Percentiles rank a stretch among this genome's conserved stretches.
These are phyloP conservation scores for Coelastrella sp. DNA, from an alignment of 139 green algal species.

Conservation along the genomic window DNA sequence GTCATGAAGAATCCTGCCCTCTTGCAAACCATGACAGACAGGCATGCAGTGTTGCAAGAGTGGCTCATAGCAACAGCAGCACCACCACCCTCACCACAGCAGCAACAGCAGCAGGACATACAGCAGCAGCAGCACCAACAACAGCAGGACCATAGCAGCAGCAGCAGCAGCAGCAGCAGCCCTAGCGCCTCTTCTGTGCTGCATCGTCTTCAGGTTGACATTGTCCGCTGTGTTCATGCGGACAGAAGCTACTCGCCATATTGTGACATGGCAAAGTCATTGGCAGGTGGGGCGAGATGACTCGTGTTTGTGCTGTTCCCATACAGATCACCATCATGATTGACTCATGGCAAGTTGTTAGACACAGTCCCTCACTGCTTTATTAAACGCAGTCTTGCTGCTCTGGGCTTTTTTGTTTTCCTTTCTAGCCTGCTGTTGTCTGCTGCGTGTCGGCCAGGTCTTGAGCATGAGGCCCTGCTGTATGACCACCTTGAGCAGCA, in stretches of 20 bases:
- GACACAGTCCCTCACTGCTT: no score
- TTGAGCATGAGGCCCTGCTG: conserved; percentile 1
- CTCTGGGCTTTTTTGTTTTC: no score
- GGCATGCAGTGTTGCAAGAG: not conserved
- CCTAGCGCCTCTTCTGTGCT: conserved; percentile 25
- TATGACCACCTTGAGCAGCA: conserved; percentile 63
- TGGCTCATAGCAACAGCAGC: conserved; percentile 1
- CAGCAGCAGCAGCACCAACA: conserved; percentile 18
- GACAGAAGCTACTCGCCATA: conserved; percentile 75
- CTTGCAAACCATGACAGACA: not conserved
- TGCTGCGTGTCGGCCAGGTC: not conserved
- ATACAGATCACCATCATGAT: no score
- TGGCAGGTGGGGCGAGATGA: conserved; percentile 51
- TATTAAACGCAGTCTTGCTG: no score
- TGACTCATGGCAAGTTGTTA: no score
- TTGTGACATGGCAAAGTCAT: conserved; percentile 67
- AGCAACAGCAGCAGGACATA: not conserved
- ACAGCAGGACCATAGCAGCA: not conserved
- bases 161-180: not conserved
- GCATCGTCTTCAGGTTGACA: conserved; percentile 58
- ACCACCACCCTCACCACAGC: not conserved
- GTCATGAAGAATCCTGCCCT: conserved; percentile 29
- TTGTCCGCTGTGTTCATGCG: conserved; percentile 55
- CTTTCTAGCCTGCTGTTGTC: no score
- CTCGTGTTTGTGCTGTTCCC: no score